phyloP scores from a whole-genome alignment of 148 eudicot genomes.

The Diospyros lotus region DNA sequence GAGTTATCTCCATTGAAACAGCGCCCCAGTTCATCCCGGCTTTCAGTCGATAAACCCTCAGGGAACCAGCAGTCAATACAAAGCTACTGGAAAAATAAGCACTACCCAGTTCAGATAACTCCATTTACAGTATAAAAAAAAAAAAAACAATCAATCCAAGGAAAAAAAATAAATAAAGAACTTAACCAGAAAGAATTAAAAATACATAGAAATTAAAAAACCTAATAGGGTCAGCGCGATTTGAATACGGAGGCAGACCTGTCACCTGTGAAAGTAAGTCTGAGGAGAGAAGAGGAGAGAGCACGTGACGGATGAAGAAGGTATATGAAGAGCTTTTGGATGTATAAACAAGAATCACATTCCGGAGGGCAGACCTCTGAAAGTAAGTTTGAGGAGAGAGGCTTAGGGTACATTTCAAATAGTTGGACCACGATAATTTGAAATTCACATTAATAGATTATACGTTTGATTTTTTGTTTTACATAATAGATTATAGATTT shows the following conservation, averaged over 20 bases:
- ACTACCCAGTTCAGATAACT: background rate
- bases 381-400: no score
- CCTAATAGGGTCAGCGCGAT: background rate
- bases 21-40: background rate
- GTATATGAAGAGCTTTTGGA: no score
- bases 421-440: no score
- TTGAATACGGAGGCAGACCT: no score
- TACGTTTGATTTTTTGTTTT: no score
- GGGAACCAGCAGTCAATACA: background rate
- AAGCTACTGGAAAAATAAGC: slow-evolving; percentile 7
- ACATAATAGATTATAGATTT: no score
- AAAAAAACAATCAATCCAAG: background rate
- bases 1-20: slow-evolving; percentile 37
- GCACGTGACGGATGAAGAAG: slow-evolving; percentile 5
- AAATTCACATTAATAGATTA: no score
- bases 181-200: background rate
- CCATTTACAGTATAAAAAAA: slow-evolving; percentile 12
- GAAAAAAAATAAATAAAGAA: background rate
- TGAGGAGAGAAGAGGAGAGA: slow-evolving; percentile 12
- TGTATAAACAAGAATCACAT: no score
- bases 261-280: background rate
- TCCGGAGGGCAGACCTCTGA: no score
- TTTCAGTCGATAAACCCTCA: background rate
- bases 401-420: no score
- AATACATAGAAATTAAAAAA: slow-evolving; percentile 10